These are phyloP conservation scores for Calycina herbarum DNA, from an alignment of 2,329 filamentous ascomycete species.

Conservation along the genomic window DNA sequence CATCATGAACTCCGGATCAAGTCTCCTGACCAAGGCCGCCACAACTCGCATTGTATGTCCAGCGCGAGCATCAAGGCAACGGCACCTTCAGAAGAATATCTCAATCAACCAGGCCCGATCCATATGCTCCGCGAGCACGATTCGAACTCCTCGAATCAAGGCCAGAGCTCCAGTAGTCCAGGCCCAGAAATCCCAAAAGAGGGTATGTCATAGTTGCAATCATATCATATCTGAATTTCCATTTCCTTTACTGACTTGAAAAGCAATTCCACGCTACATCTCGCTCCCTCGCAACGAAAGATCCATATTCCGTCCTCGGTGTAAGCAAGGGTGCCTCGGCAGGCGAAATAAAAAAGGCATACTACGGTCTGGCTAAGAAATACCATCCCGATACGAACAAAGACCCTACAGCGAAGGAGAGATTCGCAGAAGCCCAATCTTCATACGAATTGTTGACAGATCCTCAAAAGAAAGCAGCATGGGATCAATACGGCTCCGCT, in stretches of 20 bases:
- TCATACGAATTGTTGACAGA: slow-evolving; percentile 95
- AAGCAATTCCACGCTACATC: slow-evolving; percentile 37
- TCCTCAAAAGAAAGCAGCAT: slow-evolving; percentile 88
- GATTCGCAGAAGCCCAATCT: slow-evolving; percentile 87
- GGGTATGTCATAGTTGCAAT: slow-evolving; percentile 27
- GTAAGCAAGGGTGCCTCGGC: slow-evolving; percentile 79
- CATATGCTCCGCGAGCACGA: slow-evolving; percentile 20
- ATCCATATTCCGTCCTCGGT: slow-evolving; percentile 86
- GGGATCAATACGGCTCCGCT: slow-evolving; percentile 84
- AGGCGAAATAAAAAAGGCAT: slow-evolving; percentile 94
- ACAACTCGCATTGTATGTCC: slow-evolving; percentile 33
- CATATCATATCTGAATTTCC: neutral
- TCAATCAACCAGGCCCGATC: slow-evolving; percentile 26
- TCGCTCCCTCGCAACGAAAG: slow-evolving; percentile 48
- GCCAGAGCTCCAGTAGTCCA: slow-evolving; percentile 4
- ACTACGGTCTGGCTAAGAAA: slow-evolving; percentile 96
- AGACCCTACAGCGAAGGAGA: slow-evolving; percentile 88
- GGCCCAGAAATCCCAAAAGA: slow-evolving; percentile 20
- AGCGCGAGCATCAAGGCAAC: slow-evolving; percentile 28
- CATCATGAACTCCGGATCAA: slow-evolving; percentile 36
- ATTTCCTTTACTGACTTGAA: slow-evolving; percentile 11
- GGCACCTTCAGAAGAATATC: slow-evolving; percentile 21
- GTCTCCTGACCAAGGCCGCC: slow-evolving; percentile 35
- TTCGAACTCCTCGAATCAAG: slow-evolving; percentile 16
- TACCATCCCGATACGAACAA: slow-evolving; percentile 99